Base-by-base conservation (phyloP, 306 rosid species). In the Chamaecrista fasciculata region DNA sequence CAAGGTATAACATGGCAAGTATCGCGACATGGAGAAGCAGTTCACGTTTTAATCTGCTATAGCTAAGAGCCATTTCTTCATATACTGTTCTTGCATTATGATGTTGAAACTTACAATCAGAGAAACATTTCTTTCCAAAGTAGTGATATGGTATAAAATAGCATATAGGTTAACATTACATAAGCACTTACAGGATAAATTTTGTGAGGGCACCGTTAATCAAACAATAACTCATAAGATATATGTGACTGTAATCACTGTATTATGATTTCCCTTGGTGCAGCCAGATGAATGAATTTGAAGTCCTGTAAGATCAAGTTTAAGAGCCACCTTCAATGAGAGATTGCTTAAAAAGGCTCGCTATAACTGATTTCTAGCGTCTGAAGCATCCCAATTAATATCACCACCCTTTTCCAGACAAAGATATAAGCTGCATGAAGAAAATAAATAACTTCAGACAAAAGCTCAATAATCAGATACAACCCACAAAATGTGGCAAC, bases 381-480 rank as follows among this genome's bases (percentile, higher is more conserved):
- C 52, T 55, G 66, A 20, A 28, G 55, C 76, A 49, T 34, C 71
- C 52, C 6, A 69, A 36, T 75, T 66, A 9, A 70, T 68, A 50
- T 76, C 58, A 55, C 78, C 82, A 79, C 50, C 75, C 48, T 76
- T 74, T 83, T 19, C 86, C 81, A 40, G 87, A 83, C 75, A 85
- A 77, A 42, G 92, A 85, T 67, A 89, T 66, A 16, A 85, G 89
- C 96, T 86, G 87, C 87, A 57, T 43, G 19, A 70, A 44, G 57
- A 33, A 40, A 53, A 39, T 33, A 39, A 16, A 64, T 29, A 72
- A 28, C 16, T 64, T 65, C 39, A 66, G 62, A 28, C 40, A 4
- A 2, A 68, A 51, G 50, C 31, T 57, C 48, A 67, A 49, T 36
- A 66, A 33, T 53, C 61, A 44, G 40, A 14, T 24, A 24, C 11